Evolutionary conservation across 2,329 filamentous ascomycete species (phyloP).

Genomic region (Sporothrix humicola): DNA sequence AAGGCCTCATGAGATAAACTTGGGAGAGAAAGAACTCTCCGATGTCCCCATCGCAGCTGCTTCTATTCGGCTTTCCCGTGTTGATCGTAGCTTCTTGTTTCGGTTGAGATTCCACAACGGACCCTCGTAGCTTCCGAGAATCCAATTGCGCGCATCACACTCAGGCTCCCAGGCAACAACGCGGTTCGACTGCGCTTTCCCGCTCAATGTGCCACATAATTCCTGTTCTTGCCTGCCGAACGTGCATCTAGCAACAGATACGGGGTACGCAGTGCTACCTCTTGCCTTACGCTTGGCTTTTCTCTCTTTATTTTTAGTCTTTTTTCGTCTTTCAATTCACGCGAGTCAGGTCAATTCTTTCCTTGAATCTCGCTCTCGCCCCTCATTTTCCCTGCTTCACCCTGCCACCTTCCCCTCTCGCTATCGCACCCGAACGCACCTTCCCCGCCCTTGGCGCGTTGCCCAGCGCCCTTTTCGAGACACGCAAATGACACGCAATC

Average conservation of each 20-base stretch:
- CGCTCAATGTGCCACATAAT: background rate
- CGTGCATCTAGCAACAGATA: background rate
- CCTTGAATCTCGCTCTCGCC: background rate
- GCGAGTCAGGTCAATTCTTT: background rate
- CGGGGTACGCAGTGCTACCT: background rate
- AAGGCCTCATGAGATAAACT: background rate
- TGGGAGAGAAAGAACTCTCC: background rate
- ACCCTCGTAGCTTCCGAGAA: background rate
- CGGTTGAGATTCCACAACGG: background rate
- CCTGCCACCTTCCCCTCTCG: background rate
- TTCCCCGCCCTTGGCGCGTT: slow-evolving; percentile 23
- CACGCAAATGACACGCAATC: slow-evolving; percentile 34
- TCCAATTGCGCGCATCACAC: background rate
- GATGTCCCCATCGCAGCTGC: background rate
- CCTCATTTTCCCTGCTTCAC: background rate
- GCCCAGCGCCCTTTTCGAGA: slow-evolving; percentile 27
- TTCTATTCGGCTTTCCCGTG: background rate
- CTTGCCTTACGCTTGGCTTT: background rate
- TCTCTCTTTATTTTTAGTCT: background rate
- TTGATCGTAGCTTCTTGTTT: slow-evolving; percentile 22
- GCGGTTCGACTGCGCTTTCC: background rate
- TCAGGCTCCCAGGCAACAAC: slow-evolving; percentile 12
- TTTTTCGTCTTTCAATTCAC: background rate
- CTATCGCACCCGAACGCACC: background rate
- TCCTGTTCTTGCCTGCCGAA: background rate